Percentiles rank a stretch among this genome's conserved stretches.
These are phyloP conservation scores for Westerdykella aurantiaca DNA, from an alignment of 2,329 filamentous ascomycete genomes.

Conservation along the genomic window DNA sequence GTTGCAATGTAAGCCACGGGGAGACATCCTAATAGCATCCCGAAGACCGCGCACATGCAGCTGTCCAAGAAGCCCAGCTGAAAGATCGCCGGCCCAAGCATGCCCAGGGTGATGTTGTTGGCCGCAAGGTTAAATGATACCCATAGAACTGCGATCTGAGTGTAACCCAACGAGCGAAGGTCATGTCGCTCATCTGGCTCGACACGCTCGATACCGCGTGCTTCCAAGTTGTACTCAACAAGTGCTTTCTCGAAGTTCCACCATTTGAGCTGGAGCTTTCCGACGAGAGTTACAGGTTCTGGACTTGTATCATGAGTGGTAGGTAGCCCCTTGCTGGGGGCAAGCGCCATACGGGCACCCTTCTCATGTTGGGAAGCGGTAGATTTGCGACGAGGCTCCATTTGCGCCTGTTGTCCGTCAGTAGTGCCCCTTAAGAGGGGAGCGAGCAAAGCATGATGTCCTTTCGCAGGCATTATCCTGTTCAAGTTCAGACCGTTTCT, in stretches of 20 bases:
- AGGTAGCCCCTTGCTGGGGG: conserved; percentile 22
- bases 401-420: conserved; percentile 33
- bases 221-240: conserved; percentile 51
- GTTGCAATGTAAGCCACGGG: conserved; percentile 56
- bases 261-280: conserved; percentile 17
- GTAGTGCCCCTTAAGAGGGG: conserved; percentile 13
- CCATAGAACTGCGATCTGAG: conserved; percentile 55
- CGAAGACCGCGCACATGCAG: conserved; percentile 53
- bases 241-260: conserved; percentile 39
- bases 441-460: conserved; percentile 44
- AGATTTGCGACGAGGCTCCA: conserved; percentile 12
- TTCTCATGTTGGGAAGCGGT: conserved; percentile 16
- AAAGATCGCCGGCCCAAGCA: conserved; percentile 56
- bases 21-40: conserved; percentile 50
- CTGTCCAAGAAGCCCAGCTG: conserved; percentile 54
- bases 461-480: conserved; percentile 51
- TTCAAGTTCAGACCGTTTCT: conserved; percentile 52
- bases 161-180: conserved; percentile 47
- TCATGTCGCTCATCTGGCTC: conserved; percentile 50
- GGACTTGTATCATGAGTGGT: conserved; percentile 7
- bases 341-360: conserved; percentile 15
- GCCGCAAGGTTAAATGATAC: conserved; percentile 58
- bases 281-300: conserved; percentile 2
- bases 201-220: conserved; percentile 56
- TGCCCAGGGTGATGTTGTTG: conserved; percentile 60